phyloP scores from a whole-genome alignment of 495 filamentous ascomycete genomes.

The Cercophora newfieldiana region DNA sequence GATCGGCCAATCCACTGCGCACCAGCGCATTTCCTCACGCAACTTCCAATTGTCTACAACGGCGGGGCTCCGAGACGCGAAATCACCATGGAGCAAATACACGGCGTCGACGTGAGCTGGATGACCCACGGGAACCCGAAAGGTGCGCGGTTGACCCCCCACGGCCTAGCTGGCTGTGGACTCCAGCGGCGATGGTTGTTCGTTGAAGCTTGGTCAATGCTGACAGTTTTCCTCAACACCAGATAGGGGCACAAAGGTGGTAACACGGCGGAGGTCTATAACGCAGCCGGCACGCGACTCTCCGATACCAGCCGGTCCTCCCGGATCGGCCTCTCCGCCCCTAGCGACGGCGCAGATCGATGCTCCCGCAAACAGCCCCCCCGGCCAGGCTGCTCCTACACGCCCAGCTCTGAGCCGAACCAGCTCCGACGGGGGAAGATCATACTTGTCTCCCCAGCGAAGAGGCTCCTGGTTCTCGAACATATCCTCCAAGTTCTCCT shows the following conservation, averaged over 20 bases:
- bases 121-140: slow-evolving; percentile 55
- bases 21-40: not conserved
- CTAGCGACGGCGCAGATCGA: not conserved
- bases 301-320: slow-evolving; percentile 8
- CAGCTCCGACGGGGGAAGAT: slow-evolving; percentile 39
- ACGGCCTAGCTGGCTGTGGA: not conserved
- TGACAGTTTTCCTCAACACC: not conserved
- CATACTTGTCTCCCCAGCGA: slow-evolving; percentile 44
- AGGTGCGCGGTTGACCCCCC: slow-evolving; percentile 35
- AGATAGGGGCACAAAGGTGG: slow-evolving; percentile 30
- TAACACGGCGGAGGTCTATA: slow-evolving; percentile 23
- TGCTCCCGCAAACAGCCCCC: slow-evolving; percentile 7
- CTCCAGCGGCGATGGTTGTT: not conserved
- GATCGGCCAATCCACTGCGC: not conserved
- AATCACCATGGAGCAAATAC: slow-evolving; percentile 60
- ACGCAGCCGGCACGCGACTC: slow-evolving; percentile 26
- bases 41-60: not conserved
- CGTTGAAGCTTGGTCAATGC: not conserved
- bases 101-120: slow-evolving; percentile 68
- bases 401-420: slow-evolving; percentile 34
- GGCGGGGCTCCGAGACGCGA: slow-evolving; percentile 7
- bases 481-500: slow-evolving; percentile 90
- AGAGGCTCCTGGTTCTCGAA: slow-evolving; percentile 88
- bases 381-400: slow-evolving; percentile 28
- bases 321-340: not conserved